Evolutionary conservation across 116 monocot species (phyloP).

Genomic region (Dioscorea cayenensis): DNA sequence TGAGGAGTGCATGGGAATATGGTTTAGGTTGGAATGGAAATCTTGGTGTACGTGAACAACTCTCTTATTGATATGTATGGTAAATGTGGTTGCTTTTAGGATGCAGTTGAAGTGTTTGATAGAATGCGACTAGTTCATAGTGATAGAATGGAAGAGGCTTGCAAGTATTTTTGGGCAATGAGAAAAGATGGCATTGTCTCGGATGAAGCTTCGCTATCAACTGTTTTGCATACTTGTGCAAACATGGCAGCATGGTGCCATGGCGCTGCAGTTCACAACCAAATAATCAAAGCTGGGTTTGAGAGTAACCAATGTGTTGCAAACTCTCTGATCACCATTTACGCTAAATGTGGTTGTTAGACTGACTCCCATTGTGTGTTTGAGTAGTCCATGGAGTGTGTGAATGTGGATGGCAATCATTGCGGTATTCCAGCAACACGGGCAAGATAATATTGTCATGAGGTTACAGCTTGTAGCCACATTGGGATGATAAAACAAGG

Average conservation of each 20-base stretch:
- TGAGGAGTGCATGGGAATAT: conserved; percentile 18
- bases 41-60: conserved; percentile 17
- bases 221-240: conserved; percentile 19
- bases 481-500: conserved; percentile 31
- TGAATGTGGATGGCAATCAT: conserved; percentile 24
- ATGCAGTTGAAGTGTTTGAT: conserved; percentile 9
- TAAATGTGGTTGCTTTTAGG: conserved; percentile 13
- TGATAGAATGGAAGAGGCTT: conserved; percentile 13
- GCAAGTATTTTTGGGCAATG: conserved; percentile 15
- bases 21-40: too few species aligned
- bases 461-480: conserved; percentile 31
- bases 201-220: conserved; percentile 28
- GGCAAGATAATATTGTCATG: conserved; percentile 9
- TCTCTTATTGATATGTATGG: conserved; percentile 33
- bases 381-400: neutral
- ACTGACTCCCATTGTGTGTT: conserved; percentile 12
- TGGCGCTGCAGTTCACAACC: conserved; percentile 18
- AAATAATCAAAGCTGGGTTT: conserved; percentile 16
- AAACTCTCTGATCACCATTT: conserved; percentile 21
- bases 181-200: conserved; percentile 9
- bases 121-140: neutral
- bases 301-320: conserved; percentile 2
- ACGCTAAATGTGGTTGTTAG: conserved; percentile 25
- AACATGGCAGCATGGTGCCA: conserved; percentile 10
- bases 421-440: conserved; percentile 28